phyloP scores from a whole-genome alignment of 2,329 filamentous ascomycete genomes.

The Dactylella cylindrospora region DNA sequence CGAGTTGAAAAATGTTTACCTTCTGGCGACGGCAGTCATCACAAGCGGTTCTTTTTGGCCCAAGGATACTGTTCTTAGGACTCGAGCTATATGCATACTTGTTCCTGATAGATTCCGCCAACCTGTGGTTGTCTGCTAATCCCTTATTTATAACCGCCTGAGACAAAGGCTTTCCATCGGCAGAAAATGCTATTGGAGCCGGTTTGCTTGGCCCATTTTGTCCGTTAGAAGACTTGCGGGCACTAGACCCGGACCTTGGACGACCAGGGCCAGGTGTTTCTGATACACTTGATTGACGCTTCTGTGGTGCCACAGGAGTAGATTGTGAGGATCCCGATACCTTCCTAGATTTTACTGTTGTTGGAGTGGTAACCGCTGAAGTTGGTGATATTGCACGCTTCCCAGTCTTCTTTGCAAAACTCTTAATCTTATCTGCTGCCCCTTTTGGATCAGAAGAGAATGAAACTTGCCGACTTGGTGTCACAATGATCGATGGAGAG shows the following conservation, averaged over 20 bases:
- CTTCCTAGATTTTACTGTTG: constrained; percentile 25
- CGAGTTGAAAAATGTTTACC: constrained; percentile 1
- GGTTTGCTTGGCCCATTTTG: constrained; percentile 30
- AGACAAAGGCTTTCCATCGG: constrained; percentile 36
- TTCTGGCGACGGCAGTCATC: constrained; percentile 45
- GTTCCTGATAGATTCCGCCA: constrained; percentile 35
- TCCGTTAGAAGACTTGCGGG: constrained; percentile 18
- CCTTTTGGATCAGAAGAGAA: constrained; percentile 37
- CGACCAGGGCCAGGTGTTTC: constrained; percentile 30
- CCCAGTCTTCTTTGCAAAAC: constrained; percentile 37
- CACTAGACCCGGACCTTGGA: constrained; percentile 27
- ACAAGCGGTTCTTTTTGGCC: constrained; percentile 42
- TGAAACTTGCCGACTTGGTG: constrained; percentile 36
- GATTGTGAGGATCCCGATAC: constrained; percentile 30
- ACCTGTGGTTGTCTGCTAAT: constrained; percentile 29
- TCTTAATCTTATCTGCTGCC: constrained; percentile 39
- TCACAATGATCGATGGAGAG: constrained; percentile 39
- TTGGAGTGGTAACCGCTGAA: constrained; percentile 9
- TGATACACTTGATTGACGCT: constrained; percentile 32
- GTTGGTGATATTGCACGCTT: constrained; percentile 31
- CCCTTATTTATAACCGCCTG: constrained; percentile 42
- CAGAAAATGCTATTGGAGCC: constrained; percentile 17
- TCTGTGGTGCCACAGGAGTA: constrained; percentile 27
- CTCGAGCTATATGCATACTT: constrained; percentile 36
- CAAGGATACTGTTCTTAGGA: constrained; percentile 42